A percentile compares a stretch with the other conserved stretches of the same genome.
phyloP scores from a whole-genome alignment of 2,329 filamentous ascomycete genomes.

The Cordyceps cicadae region DNA sequence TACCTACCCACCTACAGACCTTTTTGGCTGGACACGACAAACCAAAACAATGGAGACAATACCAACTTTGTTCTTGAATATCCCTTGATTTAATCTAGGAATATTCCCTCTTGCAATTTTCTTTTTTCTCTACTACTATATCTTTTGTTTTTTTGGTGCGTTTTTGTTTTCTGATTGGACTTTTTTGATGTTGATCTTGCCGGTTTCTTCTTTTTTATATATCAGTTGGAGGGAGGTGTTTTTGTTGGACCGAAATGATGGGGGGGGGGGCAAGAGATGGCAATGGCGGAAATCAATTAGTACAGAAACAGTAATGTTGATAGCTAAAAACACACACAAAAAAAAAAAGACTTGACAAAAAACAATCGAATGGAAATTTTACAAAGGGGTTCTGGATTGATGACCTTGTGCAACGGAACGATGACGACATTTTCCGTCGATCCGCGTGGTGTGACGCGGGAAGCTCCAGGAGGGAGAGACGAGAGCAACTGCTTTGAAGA shows the following conservation, averaged over 20 bases:
- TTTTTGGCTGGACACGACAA: background rate
- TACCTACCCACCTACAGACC: background rate
- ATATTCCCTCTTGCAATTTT: too few species aligned
- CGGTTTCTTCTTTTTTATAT: background rate
- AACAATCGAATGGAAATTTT: background rate
- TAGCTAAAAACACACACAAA: too few species aligned
- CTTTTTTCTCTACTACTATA: background rate
- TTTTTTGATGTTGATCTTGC: background rate
- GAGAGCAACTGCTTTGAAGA: background rate
- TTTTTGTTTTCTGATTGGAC: background rate
- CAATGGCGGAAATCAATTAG: background rate
- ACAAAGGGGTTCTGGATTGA: background rate
- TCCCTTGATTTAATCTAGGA: too few species aligned
- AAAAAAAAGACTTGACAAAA: background rate
- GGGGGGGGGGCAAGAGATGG: background rate
- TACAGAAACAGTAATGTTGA: background rate
- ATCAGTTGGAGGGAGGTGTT: background rate
- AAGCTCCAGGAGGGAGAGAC: too few species aligned
- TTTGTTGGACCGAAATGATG: background rate
- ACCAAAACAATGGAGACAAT: background rate
- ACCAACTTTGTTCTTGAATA: conserved; percentile 1
- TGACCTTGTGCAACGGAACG: background rate
- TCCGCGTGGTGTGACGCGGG: background rate
- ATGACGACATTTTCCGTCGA: background rate
- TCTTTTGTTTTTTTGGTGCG: background rate